Evolutionary conservation across 225 moss, liverwort and hornwort species (phyloP).

Genomic region (Marchantia paleacea): DNA sequence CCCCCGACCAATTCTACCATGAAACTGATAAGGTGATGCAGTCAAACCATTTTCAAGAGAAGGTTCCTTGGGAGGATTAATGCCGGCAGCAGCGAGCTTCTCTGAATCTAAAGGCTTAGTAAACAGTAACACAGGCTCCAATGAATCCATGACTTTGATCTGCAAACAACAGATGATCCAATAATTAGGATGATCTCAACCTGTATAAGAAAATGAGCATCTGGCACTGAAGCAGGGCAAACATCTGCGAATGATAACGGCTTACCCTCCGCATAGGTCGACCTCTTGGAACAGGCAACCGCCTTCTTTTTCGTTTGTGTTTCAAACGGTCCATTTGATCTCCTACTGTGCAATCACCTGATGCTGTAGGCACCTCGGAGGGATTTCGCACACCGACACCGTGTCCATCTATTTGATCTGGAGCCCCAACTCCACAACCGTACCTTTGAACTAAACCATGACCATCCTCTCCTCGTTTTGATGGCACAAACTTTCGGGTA

Average conservation of each 20-base stretch:
- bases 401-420: constrained; percentile 65
- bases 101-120: constrained; percentile 86
- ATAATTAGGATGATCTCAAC: constrained; percentile 11
- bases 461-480: constrained; percentile 53
- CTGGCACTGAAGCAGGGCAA: not conserved
- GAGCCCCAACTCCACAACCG: constrained; percentile 37
- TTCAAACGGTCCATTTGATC: constrained; percentile 70
- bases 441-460: constrained; percentile 42
- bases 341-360: constrained; percentile 50
- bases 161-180: constrained; percentile 38
- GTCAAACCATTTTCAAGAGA: constrained; percentile 58
- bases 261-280: constrained; percentile 74
- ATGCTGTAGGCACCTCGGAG: constrained; percentile 58
- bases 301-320: constrained; percentile 74
- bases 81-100: constrained; percentile 80
- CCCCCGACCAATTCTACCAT: constrained; percentile 90
- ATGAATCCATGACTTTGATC: constrained; percentile 77
- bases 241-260: not conserved
- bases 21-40: constrained; percentile 55
- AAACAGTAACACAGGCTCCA: constrained; percentile 95
- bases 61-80: constrained; percentile 44
- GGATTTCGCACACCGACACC: constrained; percentile 43
- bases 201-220: not conserved
- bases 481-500: constrained; percentile 52
- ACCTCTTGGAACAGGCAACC: constrained; percentile 65